These are phyloP conservation scores for Fistulina hepatica DNA, from an alignment of 1,284 basidiomycete genomes.

Conservation along the genomic window DNA sequence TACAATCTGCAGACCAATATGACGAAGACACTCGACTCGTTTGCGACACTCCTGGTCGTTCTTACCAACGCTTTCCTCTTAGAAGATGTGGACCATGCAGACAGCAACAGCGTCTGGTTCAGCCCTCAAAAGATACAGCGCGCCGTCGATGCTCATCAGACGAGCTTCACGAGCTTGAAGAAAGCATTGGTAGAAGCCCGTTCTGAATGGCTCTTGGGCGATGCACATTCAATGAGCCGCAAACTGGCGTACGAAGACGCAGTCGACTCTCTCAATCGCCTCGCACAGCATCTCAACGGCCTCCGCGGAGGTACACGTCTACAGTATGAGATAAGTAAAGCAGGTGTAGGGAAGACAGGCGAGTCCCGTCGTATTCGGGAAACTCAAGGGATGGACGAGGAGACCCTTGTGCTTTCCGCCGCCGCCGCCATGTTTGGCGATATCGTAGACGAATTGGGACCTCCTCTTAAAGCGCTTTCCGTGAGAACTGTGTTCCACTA, in stretches of 20 bases:
- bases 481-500: slow-evolving; percentile 33
- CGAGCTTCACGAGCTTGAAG: slow-evolving; percentile 80
- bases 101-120: slow-evolving; percentile 18
- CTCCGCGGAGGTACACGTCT: slow-evolving; percentile 73
- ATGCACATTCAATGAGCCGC: slow-evolving; percentile 28
- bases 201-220: slow-evolving; percentile 42
- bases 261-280: slow-evolving; percentile 70
- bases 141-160: slow-evolving; percentile 74
- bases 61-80: slow-evolving; percentile 78
- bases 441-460: slow-evolving; percentile 74
- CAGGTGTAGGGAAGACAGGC: slow-evolving; percentile 39
- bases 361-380: slow-evolving; percentile 11
- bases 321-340: slow-evolving; percentile 70
- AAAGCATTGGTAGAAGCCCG: slow-evolving; percentile 75
- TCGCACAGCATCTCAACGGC: slow-evolving; percentile 87
- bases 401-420: slow-evolving; percentile 45
- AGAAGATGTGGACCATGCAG: slow-evolving; percentile 43
- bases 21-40: slow-evolving; percentile 77
- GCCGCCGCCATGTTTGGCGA: slow-evolving; percentile 74
- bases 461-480: slow-evolving; percentile 65
- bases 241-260: slow-evolving; percentile 71
- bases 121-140: slow-evolving; percentile 52
- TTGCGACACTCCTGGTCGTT: slow-evolving; percentile 73
- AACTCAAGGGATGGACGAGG: slow-evolving; percentile 31
- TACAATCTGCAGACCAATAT: slow-evolving; percentile 76